Conservation (phyloP, 257 asterid species). For the Nicotiana tomentosiformis region DNA sequence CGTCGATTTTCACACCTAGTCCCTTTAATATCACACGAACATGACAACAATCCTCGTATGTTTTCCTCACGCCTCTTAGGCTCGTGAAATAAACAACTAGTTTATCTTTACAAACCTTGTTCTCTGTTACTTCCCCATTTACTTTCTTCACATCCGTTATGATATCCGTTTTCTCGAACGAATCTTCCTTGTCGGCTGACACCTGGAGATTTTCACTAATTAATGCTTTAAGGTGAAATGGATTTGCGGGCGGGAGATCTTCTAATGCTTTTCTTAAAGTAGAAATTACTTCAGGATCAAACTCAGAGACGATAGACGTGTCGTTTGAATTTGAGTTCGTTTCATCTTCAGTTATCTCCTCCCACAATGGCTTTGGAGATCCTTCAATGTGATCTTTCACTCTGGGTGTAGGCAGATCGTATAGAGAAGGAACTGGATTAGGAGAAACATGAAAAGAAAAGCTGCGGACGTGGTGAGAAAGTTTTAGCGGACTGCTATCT, state of each 20-base stretch:
- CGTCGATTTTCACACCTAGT: slow-evolving; percentile 65
- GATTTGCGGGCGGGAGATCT: slow-evolving; percentile 80
- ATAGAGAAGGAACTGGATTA: slow-evolving; percentile 12
- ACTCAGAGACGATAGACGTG: slow-evolving; percentile 49
- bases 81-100: slow-evolving; percentile 73
- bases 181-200: slow-evolving; percentile 10
- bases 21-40: slow-evolving; percentile 70
- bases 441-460: slow-evolving; percentile 52
- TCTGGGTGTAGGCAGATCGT: slow-evolving; percentile 47
- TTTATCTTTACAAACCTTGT: slow-evolving; percentile 31
- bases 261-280: slow-evolving; percentile 59
- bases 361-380: slow-evolving; percentile 38
- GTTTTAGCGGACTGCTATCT: slow-evolving; percentile 40
- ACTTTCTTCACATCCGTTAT: not conserved
- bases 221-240: slow-evolving; percentile 48
- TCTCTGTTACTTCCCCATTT: not conserved
- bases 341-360: slow-evolving; percentile 37
- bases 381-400: slow-evolving; percentile 26
- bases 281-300: slow-evolving; percentile 74
- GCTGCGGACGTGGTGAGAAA: slow-evolving; percentile 47
- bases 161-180: slow-evolving; percentile 15
- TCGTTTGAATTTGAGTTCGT: slow-evolving; percentile 47
- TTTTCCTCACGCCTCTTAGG: slow-evolving; percentile 84
- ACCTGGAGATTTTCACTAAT: slow-evolving; percentile 7
- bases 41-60: slow-evolving; percentile 89